Conservation (phyloP, 2,329 filamentous ascomycete genomes). For the Cladophialophora chaetospira region DNA sequence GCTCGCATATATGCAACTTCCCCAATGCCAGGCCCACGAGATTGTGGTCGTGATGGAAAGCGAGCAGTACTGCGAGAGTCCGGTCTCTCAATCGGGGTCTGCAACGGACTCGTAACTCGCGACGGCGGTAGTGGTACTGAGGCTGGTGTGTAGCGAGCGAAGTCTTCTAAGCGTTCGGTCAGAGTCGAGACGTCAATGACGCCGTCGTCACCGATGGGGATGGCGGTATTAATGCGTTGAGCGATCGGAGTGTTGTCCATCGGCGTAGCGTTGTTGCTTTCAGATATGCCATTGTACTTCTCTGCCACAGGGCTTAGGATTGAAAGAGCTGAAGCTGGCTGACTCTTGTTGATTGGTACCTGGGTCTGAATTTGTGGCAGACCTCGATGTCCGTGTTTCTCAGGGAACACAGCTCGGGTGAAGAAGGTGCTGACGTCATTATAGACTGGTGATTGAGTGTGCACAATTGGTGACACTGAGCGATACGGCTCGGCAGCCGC, state of each 20-base stretch:
- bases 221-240: background rate
- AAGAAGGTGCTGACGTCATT: conserved; percentile 26
- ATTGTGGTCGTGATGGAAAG: conserved; percentile 17
- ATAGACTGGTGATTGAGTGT: conserved; percentile 24
- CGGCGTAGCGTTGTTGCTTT: conserved; percentile 26
- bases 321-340: conserved; percentile 26
- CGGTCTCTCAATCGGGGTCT: conserved; percentile 9
- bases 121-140: conserved; percentile 10
- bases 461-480: conserved; percentile 17
- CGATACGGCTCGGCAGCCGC: conserved; percentile 6
- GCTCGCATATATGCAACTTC: conserved; percentile 25
- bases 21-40: conserved; percentile 22
- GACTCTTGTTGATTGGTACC: conserved; percentile 50
- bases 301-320: conserved; percentile 27
- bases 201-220: background rate
- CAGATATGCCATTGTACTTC: conserved; percentile 21
- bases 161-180: conserved; percentile 10
- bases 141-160: background rate
- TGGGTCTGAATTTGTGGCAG: conserved; percentile 76
- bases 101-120: conserved; percentile 12
- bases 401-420: conserved; percentile 51
- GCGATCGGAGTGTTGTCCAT: conserved; percentile 25
- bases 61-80: conserved; percentile 4
- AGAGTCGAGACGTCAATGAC: conserved; percentile 7
- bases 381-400: conserved; percentile 82